These are phyloP conservation scores for Vaccinium myrtillus DNA, from an alignment of 148 eudicot species.

Conservation along the genomic window DNA sequence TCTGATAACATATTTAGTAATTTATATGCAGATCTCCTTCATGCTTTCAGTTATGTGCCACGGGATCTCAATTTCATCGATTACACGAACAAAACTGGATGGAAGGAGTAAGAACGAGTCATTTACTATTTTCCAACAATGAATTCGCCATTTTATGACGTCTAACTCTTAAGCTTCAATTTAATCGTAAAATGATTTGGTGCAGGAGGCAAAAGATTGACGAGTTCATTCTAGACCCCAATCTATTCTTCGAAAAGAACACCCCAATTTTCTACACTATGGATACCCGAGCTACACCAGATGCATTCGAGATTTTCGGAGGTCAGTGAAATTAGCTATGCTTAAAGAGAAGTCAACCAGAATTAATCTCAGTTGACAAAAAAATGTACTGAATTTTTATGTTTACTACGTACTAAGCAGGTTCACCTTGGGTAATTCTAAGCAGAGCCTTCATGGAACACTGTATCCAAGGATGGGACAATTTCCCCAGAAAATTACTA, in stretches of 20 bases:
- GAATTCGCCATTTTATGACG: background rate
- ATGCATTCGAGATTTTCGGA: slow-evolving; percentile 29
- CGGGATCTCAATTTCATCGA: slow-evolving; percentile 36
- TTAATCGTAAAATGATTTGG: background rate
- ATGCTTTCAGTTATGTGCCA: slow-evolving; percentile 36
- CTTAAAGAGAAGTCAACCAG: background rate
- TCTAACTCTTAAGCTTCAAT: background rate
- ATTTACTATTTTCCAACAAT: background rate
- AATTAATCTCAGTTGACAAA: no score
- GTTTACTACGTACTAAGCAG: slow-evolving; percentile 9
- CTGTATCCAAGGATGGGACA: slow-evolving; percentile 39
- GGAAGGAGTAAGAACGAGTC: slow-evolving; percentile 22
- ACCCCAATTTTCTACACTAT: slow-evolving; percentile 21
- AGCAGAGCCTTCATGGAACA: slow-evolving; percentile 39
- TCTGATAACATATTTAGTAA: background rate
- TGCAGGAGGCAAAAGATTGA: slow-evolving; percentile 27
- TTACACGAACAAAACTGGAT: slow-evolving; percentile 21
- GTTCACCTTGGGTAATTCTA: slow-evolving; percentile 34
- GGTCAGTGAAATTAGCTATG: slow-evolving; percentile 21
- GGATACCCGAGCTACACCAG: slow-evolving; percentile 31
- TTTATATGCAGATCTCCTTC: slow-evolving; percentile 36
- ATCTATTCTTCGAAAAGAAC: slow-evolving; percentile 21
- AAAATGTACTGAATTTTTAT: background rate
- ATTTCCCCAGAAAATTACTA: slow-evolving; percentile 42
- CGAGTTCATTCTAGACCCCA: slow-evolving; percentile 31